Conservation (phyloP, 1,284 basidiomycete genomes). For the Violaceomyces palustris region DNA sequence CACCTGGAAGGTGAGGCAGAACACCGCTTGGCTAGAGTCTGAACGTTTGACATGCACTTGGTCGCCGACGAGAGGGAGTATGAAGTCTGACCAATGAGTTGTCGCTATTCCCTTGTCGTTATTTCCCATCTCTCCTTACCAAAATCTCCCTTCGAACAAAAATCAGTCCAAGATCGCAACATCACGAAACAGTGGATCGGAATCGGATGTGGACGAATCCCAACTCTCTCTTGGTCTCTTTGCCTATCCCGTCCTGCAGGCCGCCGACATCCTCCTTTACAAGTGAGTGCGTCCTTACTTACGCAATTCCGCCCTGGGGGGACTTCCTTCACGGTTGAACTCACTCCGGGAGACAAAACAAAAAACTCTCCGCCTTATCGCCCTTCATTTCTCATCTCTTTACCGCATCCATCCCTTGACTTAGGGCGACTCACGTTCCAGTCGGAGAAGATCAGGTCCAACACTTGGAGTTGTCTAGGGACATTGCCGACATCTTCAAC, state of each 20-base stretch:
- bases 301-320: too few species aligned
- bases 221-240: slow-evolving; percentile 77
- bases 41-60: too few species aligned
- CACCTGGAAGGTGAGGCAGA: slow-evolving; percentile 85
- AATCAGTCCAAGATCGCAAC: slow-evolving; percentile 69
- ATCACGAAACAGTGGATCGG: slow-evolving; percentile 62
- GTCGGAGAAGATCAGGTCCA: slow-evolving; percentile 94
- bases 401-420: neutral
- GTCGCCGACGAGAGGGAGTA: too few species aligned
- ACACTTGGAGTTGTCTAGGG: slow-evolving; percentile 80
- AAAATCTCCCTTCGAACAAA: neutral
- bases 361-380: neutral
- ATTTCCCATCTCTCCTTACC: neutral
- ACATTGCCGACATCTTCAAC: slow-evolving; percentile 80
- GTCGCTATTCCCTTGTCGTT: too few species aligned
- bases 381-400: neutral
- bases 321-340: too few species aligned
- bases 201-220: slow-evolving; percentile 71
- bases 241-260: slow-evolving; percentile 88
- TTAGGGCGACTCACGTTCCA: slow-evolving; percentile 82
- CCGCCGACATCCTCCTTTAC: slow-evolving; percentile 85
- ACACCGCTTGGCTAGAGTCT: too few species aligned
- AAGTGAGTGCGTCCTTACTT: slow-evolving; percentile 57
- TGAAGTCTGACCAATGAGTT: too few species aligned
- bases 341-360: too few species aligned